Base-by-base conservation (phyloP, 164 flowering plant species). In the Piper longum region DNA sequence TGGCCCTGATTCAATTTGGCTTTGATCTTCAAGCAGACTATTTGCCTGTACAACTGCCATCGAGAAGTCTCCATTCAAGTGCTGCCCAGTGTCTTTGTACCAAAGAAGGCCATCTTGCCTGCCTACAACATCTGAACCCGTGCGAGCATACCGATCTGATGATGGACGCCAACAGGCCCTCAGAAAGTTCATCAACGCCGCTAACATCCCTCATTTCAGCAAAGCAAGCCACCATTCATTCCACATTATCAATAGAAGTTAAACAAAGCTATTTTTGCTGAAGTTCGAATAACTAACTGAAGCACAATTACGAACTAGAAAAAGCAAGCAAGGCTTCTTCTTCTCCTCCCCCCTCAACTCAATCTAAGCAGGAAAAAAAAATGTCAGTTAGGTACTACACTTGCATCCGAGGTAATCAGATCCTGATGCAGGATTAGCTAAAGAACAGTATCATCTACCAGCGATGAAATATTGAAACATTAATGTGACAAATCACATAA, bases 1-100 rank as follows among this genome's bases (percentile, higher is more conserved):
- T 62, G 81, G 66, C 5, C 96, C 92, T 1, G 90, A 84, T 70
- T 88, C 92, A 11, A 88, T 54, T 73, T 86, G 96, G 71, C 91
- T 88, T 65, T 86, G 90, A 78, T 88, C 96, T 82, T 88, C 96
- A 14, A 85, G 83, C 61, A 88, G 76, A 67, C 75, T 81, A 62
- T 88, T 88, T 61, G 96, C 96, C 65, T 88, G 91, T 59, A 88
- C 88, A 0, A 86, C 96, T 43, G 91, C 89, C 89, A 88, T 86
- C 0, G 92, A 88, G 64, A 84, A 88, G 11, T 86, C 91, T 40
- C 96, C 96, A 67, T 73, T 75, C 61, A 79, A 55, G 65, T 84
- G 96, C 61, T 88, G 92, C 8, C 92, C 96, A 13, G 65, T 63
- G 67, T 88, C 96, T 74, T 83, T 86, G 80, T 85, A 86, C 96